Evolutionary conservation across 1,284 basidiomycete genomes (phyloP), one percentile per base, ranked within the genome.

Genomic region (Hymenochaete sp.): DNA sequence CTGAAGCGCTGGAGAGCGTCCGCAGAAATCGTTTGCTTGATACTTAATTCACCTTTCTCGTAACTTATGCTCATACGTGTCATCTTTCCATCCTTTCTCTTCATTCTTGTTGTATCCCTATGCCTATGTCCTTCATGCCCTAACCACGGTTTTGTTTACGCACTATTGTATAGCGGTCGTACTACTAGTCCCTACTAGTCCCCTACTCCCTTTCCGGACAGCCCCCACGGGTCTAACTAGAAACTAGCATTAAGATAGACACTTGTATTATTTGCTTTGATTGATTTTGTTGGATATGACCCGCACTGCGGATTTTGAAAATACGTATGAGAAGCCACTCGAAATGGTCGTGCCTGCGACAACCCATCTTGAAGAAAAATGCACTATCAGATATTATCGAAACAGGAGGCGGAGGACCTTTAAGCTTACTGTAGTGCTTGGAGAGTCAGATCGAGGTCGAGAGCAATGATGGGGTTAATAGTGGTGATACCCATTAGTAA

Each of bases 251-350:
- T n/a, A n/a, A n/a, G n/a, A n/a, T n/a, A n/a, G n/a, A n/a, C n/a
- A n/a, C n/a, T n/a, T 44, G 19, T 11, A n/a, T 11, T 6, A 16
- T 29, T 31, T 31, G 31, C 26, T 21, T 18, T 26, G 16, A 11
- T 13, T 32, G 32, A 8, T 21, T 42, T 38, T n/a, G 13, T 38
- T 42, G 6, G 45, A n/a, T 13, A 52, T 52, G 22, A 83, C 64
- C 39, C 77, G 77, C 41, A 88, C 78, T 0, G 82, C 83, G 44
- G 81, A 67, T 52, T 77, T 78, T 7, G 75, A 76, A 54, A 88
- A 87, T 1, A 95, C 58, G 58, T 98, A 98, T 19, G 90, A 91
- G 39, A 93, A 56, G 1, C 95, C 95, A 54, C 91, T 95, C 81
- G 83, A 90, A 22, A 97, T 69, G 0, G 95, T 98, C 3, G 95